Conservation (phyloP, 2,329 filamentous ascomycete genomes). For the Sclerotinia trifoliorum region DNA sequence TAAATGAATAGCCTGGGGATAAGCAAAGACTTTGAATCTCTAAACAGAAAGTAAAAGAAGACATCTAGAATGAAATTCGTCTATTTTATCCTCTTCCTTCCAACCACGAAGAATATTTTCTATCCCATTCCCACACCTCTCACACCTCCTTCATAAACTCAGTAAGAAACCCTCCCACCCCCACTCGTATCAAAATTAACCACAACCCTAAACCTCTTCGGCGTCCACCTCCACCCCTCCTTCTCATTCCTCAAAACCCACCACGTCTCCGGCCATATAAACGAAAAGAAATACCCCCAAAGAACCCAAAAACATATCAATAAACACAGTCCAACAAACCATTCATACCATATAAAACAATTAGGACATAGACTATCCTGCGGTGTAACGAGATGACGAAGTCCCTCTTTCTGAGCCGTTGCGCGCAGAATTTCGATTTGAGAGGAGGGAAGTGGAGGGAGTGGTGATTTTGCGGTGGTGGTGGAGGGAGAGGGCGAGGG, state of each 20-base stretch:
- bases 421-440: background rate
- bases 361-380: background rate
- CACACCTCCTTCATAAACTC: background rate
- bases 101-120: background rate
- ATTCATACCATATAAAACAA: background rate
- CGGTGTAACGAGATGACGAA: background rate
- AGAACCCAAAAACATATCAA: background rate
- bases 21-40: background rate
- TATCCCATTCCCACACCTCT: background rate
- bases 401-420: background rate
- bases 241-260: background rate
- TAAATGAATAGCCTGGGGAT: background rate
- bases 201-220: background rate
- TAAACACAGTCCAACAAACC: background rate
- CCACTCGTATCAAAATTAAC: background rate
- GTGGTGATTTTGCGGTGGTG: background rate
- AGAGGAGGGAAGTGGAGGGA: background rate
- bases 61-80: background rate
- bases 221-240: too few relatives aligned
- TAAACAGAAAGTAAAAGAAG: background rate
- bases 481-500: background rate
- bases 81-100: background rate
- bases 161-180: background rate
- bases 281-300: background rate
- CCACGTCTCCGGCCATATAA: background rate